These are phyloP conservation scores for Scytalidium lignicola DNA, from an alignment of 2,329 filamentous ascomycete species.

Conservation along the genomic window DNA sequence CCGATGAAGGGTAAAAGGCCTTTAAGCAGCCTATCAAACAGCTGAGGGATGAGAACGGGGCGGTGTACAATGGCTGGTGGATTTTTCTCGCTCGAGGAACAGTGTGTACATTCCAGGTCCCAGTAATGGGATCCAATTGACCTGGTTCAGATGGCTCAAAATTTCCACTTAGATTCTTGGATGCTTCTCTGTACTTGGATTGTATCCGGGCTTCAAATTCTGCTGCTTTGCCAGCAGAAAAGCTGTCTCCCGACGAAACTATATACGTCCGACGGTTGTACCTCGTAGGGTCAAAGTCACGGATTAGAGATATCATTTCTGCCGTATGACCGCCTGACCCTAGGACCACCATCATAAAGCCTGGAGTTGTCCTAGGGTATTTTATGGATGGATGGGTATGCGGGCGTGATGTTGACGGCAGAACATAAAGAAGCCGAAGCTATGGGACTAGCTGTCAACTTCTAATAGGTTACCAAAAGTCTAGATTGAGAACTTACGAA, in stretches of 20 bases:
- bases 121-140: conserved; percentile 12
- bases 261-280: conserved; percentile 73
- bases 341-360: conserved; percentile 73
- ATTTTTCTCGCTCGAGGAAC: conserved; percentile 76
- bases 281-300: conserved; percentile 45
- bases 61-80: conserved; percentile 72
- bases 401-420: conserved; percentile 13
- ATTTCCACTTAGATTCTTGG: conserved; percentile 5
- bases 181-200: conserved; percentile 13
- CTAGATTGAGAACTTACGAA: conserved; percentile 17
- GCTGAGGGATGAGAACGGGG: conserved; percentile 61
- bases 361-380: conserved; percentile 29
- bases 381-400: conserved; percentile 3
- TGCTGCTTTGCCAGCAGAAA: conserved; percentile 58
- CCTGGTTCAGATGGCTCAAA: conserved; percentile 10
- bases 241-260: conserved; percentile 68
- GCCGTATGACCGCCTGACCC: conserved; percentile 92
- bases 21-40: conserved; percentile 60
- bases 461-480: neutral
- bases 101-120: conserved; percentile 41
- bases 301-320: conserved; percentile 86
- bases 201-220: conserved; percentile 53
- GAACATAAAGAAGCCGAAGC: conserved; percentile 26
- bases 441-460: conserved; percentile 6
- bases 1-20: conserved; percentile 39